Evolutionary conservation across 164 flowering plant species (phyloP), one percentile per base, ranked within the genome.

Genomic region (Aristolochia californica): DNA sequence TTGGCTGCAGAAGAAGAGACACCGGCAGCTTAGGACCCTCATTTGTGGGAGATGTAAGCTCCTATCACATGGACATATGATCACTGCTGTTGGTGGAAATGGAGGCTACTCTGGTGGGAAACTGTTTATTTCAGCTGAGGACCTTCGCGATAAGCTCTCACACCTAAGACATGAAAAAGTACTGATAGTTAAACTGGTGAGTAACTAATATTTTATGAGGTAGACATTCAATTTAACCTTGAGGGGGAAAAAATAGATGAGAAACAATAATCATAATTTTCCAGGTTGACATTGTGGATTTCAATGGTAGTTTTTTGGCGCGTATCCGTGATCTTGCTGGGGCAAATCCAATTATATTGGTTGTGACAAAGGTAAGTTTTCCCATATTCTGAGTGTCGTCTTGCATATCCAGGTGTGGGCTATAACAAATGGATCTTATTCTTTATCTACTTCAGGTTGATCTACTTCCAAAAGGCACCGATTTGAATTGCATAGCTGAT

Each of bases 61-160:
- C 54, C 59, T 93, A 61, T 83, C 95, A 62, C 98, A 93, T 69
- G 98, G 98, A 51, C 94, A 85, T 48, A 93, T 93, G 98, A 79
- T 93, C 51, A 93, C 98, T 57, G 98, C 98, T 55, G 98, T 93
- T 55, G 97, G 97, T 59, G 98, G 98, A 43, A 74, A 93, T 78
- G 98, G 97, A 53, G 98, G 98, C 49, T 93, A 93, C 73, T 44
- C 95, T 48, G 98, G 98, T 21, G 96, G 98, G 53, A 87, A 87
- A 66, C 97, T 83, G 63, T 93, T 93, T 72, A 70, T 89, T 69
- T 61, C 83, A 8, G 98, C 97, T 0, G 97, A 93, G 67, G 82
- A 84, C 74, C 89, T 93, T 18, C 74, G 97, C 9, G 82, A 83
- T 55, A 93, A 87, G 77, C 78, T 93, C 21, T 78, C 91, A 30